Evolutionary conservation across 306 rosid genomes (phyloP).

Genomic region (Vicia villosa): DNA sequence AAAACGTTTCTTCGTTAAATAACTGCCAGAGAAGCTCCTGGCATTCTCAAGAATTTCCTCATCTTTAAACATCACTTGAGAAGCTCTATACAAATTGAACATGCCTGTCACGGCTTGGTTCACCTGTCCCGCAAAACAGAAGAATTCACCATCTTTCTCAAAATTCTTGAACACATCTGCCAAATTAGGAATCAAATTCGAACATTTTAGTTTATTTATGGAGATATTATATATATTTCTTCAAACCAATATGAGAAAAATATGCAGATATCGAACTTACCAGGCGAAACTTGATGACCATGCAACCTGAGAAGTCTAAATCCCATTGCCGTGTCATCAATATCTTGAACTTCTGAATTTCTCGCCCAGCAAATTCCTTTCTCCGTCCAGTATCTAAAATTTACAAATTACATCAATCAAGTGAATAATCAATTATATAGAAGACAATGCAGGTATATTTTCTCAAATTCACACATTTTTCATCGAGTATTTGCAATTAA

Average conservation of each 20-base stretch:
- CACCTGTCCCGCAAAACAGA: slow-evolving; percentile 77
- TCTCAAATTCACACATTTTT: not conserved
- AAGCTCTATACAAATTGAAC: slow-evolving; percentile 73
- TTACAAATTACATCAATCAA: not conserved
- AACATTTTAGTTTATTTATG: not conserved
- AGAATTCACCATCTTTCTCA: slow-evolving; percentile 68
- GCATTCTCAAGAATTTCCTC: slow-evolving; percentile 75
- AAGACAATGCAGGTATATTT: slow-evolving; percentile 1
- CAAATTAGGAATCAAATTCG: not conserved
- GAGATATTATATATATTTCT: not conserved
- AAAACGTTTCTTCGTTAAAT: slow-evolving; percentile 48
- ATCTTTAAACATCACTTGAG: slow-evolving; percentile 63
- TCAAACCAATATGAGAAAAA: not conserved
- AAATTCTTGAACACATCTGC: slow-evolving; percentile 80
- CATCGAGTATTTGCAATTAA: not conserved
- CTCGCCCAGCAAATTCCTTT: slow-evolving; percentile 92
- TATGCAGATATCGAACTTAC: slow-evolving; percentile 34
- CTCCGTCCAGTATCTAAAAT: slow-evolving; percentile 67
- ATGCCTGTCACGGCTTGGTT: slow-evolving; percentile 88
- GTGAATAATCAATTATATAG: not conserved
- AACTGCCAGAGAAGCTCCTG: slow-evolving; percentile 57
- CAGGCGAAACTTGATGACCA: slow-evolving; percentile 57
- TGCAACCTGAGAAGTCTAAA: slow-evolving; percentile 71
- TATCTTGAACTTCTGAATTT: slow-evolving; percentile 66
- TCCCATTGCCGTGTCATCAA: slow-evolving; percentile 93